phyloP scores from a whole-genome alignment of 2,329 filamentous ascomycete genomes.

The Dactylellina parvicollis region DNA sequence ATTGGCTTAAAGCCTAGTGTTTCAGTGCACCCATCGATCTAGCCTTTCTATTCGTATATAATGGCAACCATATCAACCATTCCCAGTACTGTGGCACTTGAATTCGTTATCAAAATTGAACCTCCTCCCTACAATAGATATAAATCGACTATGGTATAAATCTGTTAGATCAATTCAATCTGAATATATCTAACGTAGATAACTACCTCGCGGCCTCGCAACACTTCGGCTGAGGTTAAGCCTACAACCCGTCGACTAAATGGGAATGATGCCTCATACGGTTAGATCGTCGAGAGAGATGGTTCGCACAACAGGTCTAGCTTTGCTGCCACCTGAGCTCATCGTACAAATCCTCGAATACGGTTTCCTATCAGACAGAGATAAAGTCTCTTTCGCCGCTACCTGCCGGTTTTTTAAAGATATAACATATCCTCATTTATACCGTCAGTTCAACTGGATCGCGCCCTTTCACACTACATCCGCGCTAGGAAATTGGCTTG shows the following conservation, averaged over 20 bases:
- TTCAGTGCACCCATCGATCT: too few relatives aligned
- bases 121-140: too few relatives aligned
- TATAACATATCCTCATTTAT: conserved; percentile 24
- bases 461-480: conserved; percentile 16
- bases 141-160: too few relatives aligned
- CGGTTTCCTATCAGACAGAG: conserved; percentile 4
- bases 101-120: too few relatives aligned
- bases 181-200: too few relatives aligned
- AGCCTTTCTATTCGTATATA: too few relatives aligned
- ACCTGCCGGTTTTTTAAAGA: conserved; percentile 24
- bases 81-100: too few relatives aligned
- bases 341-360: conserved; percentile 28
- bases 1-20: too few relatives aligned
- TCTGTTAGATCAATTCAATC: too few relatives aligned
- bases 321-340: conserved; percentile 26
- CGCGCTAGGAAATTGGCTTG: not conserved
- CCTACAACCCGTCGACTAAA: conserved; percentile 2
- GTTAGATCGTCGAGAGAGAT: conserved; percentile 12
- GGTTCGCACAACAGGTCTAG: not conserved
- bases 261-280: conserved; percentile 26
- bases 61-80: too few relatives aligned
- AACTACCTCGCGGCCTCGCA: not conserved
- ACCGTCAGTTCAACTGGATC: conserved; percentile 39
- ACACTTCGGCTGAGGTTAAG: conserved; percentile 32
- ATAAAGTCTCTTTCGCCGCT: conserved; percentile 25